Percentiles rank a stretch among this genome's conserved stretches.
Evolutionary conservation across 2,329 filamentous ascomycete species (phyloP).

Genomic region (Dryadomyces sulphureus): DNA sequence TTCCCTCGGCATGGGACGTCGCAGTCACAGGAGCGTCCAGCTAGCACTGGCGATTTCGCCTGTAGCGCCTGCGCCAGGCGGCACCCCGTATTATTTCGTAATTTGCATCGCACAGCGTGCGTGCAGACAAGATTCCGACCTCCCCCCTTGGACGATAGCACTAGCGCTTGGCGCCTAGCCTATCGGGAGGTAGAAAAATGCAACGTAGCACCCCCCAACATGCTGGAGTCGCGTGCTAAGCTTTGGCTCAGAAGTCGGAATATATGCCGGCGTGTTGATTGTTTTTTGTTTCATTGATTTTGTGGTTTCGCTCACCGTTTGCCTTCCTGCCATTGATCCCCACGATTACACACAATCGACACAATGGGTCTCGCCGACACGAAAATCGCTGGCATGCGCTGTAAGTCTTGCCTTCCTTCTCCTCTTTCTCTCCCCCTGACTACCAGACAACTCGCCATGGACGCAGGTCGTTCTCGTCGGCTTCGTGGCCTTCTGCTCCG

Average conservation of each 20-base stretch:
- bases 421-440: neutral
- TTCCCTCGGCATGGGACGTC: too few species aligned
- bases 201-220: neutral
- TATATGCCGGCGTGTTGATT: neutral
- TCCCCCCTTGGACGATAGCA: neutral
- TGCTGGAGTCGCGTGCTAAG: neutral
- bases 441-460: slow-evolving; percentile 26
- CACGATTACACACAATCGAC: neutral
- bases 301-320: neutral
- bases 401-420: neutral
- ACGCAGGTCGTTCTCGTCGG: slow-evolving; percentile 55
- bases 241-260: neutral
- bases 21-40: too few species aligned
- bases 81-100: too few species aligned
- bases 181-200: neutral
- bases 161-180: neutral
- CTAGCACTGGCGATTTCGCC: too few species aligned
- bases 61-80: too few species aligned
- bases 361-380: neutral
- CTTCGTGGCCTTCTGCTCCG: slow-evolving; percentile 50
- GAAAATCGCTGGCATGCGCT: neutral
- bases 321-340: neutral
- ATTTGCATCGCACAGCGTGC: too few species aligned
- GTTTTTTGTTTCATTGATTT: neutral
- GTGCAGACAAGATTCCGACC: too few species aligned